Evolutionary conservation across 2,329 filamentous ascomycete species (phyloP).

Genomic region (Phyllosticta paracitricarpa): DNA sequence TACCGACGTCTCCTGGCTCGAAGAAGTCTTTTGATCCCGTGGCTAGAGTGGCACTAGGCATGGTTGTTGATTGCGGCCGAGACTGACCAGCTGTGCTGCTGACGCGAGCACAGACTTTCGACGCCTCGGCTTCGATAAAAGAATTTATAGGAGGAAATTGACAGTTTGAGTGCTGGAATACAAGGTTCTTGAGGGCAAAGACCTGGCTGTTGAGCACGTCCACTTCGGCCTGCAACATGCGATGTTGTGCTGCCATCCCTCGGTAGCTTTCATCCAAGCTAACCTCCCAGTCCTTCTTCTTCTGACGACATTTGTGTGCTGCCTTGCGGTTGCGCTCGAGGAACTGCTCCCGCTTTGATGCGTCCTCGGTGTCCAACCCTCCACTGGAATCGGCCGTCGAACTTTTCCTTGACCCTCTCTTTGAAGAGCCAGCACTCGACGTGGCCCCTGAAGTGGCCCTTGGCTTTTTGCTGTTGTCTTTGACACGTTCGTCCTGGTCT

Average conservation of each 20-base stretch:
- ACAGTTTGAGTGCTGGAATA: conserved; percentile 24
- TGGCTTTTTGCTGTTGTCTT: not conserved
- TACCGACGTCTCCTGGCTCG: not conserved
- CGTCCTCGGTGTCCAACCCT: not conserved
- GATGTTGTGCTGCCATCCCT: conserved; percentile 27
- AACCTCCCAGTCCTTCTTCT: conserved; percentile 51
- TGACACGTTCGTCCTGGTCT: not conserved
- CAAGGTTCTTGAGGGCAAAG: conserved; percentile 10
- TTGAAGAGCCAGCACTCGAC: not conserved
- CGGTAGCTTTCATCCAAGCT: conserved; percentile 39
- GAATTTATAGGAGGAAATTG: conserved; percentile 16
- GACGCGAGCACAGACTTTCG: not conserved
- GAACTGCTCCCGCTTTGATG: conserved; percentile 9
- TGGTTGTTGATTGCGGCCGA: no score
- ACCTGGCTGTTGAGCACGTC: conserved; percentile 2
- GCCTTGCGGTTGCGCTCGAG: conserved; percentile 63
- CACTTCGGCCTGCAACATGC: conserved; percentile 24
- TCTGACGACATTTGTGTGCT: conserved; percentile 64
- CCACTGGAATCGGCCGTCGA: not conserved
- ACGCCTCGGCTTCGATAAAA: not conserved
- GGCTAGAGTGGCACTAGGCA: no score
- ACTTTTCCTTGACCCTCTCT: not conserved
- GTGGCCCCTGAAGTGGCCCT: not conserved
- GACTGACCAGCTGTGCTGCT: not conserved
- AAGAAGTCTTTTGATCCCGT: no score